phyloP scores from a whole-genome alignment of 2,329 filamentous ascomycete species.

The Dactylonectria macrodidyma region DNA sequence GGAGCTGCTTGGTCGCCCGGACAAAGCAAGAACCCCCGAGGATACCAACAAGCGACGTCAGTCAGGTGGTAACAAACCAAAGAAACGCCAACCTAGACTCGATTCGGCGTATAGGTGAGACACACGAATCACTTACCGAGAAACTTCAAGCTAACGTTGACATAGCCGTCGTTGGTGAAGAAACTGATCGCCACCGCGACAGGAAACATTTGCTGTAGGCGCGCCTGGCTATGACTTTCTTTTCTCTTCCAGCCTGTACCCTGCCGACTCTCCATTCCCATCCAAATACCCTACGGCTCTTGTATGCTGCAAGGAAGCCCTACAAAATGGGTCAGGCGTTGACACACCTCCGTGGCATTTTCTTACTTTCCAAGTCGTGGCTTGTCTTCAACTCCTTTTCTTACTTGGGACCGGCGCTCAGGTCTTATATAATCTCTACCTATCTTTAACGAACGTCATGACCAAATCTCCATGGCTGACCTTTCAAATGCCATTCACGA shows the following conservation, averaged over 20 bases:
- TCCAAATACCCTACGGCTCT: constrained; percentile 25
- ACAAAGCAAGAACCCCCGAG: constrained; percentile 50
- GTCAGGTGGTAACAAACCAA: constrained; percentile 44
- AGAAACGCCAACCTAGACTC: constrained; percentile 53
- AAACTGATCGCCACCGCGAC: not conserved
- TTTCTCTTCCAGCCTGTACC: constrained; percentile 31
- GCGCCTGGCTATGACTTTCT: constrained; percentile 26
- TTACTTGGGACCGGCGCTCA: constrained; percentile 41
- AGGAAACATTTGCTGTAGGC: constrained; percentile 13
- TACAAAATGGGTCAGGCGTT: constrained; percentile 13
- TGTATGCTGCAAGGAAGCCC: constrained; percentile 31
- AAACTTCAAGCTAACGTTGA: constrained; percentile 29
- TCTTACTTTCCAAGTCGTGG: constrained; percentile 13
- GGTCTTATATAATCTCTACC: constrained; percentile 36
- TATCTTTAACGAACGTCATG: constrained; percentile 47
- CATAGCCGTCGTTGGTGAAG: constrained; percentile 55
- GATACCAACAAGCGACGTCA: constrained; percentile 41
- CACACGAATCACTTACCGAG: not conserved
- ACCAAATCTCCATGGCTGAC: constrained; percentile 49
- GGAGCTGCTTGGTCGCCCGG: constrained; percentile 54
- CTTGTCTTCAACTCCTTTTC: constrained; percentile 26
- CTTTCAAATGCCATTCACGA: constrained; percentile 50
- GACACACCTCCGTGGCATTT: constrained; percentile 16
- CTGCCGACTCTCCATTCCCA: constrained; percentile 28
- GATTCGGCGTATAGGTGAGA: constrained; percentile 58